phyloP scores from a whole-genome alignment of 768 basidiomycete species.

The Podaxis sp. region DNA sequence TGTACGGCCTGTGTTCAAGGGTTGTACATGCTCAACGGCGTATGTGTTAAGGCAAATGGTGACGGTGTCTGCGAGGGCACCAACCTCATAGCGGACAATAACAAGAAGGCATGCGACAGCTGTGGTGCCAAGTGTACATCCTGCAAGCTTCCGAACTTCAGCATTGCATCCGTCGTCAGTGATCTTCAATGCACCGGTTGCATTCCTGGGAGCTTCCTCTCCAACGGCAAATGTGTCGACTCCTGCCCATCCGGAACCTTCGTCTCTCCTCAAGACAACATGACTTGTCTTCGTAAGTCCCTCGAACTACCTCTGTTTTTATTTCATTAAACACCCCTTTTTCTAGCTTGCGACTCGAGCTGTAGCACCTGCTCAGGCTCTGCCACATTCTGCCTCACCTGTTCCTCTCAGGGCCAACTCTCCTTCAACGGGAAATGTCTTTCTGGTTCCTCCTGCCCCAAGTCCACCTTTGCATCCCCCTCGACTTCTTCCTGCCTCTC shows the following conservation, averaged over 20 bases:
- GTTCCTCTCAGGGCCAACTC: conserved; percentile 55
- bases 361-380: conserved; percentile 71
- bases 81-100: conserved; percentile 71
- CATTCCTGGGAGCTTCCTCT: conserved; percentile 74
- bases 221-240: conserved; percentile 64
- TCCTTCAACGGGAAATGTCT: conserved; percentile 75
- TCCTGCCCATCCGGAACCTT: conserved; percentile 76
- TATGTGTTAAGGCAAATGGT: conserved; percentile 62
- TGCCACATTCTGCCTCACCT: conserved; percentile 72
- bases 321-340: not conserved
- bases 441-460: conserved; percentile 56
- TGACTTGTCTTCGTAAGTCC: conserved; percentile 61
- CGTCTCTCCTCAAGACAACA: conserved; percentile 66
- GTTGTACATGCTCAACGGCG: conserved; percentile 59
- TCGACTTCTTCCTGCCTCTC: conserved; percentile 63
- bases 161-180: conserved; percentile 56
- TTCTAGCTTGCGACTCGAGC: conserved; percentile 64
- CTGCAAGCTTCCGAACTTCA: conserved; percentile 74
- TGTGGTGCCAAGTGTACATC: conserved; percentile 78
- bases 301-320: not conserved
- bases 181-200: conserved; percentile 77
- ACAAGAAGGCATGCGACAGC: conserved; percentile 77
- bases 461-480: conserved; percentile 63
- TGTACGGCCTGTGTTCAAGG: conserved; percentile 70
- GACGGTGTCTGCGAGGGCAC: conserved; percentile 73